A percentile compares a stretch with the other conserved stretches of the same genome.
These are phyloP conservation scores for Colletotrichum abscissum DNA, from an alignment of 2,329 filamentous ascomycete genomes.

Conservation along the genomic window DNA sequence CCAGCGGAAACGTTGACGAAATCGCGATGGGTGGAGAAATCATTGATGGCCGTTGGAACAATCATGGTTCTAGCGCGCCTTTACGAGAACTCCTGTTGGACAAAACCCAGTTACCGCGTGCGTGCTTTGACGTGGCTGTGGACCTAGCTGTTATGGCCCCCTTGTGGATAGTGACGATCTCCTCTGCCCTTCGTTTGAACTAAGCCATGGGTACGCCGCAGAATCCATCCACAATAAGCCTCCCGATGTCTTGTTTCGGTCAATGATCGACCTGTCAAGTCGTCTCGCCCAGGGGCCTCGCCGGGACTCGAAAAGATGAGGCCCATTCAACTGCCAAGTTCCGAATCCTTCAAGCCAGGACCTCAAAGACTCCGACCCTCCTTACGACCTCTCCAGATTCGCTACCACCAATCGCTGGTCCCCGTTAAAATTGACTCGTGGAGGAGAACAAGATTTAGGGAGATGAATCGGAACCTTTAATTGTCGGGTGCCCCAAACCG, in stretches of 20 bases:
- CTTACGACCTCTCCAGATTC: conserved; percentile 8
- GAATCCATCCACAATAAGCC: not conserved
- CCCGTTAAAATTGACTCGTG: conserved; percentile 13
- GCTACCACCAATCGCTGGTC: not conserved
- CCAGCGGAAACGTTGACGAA: not conserved
- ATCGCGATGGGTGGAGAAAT: not conserved
- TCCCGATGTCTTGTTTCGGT: not conserved
- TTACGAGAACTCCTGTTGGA: not conserved
- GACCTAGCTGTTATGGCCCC: not conserved
- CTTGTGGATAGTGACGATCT: conserved; percentile 7
- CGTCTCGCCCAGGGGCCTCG: conserved; percentile 1
- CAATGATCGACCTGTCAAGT: conserved; percentile 25
- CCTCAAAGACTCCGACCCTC: not conserved
- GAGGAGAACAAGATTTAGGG: not conserved
- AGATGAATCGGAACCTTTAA: conserved; percentile 22
- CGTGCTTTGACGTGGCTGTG: conserved; percentile 9
- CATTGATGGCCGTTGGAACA: not conserved
- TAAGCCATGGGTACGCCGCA: conserved; percentile 15
- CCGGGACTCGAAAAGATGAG: conserved; percentile 8
- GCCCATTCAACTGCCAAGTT: not conserved
- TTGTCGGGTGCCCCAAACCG: not conserved
- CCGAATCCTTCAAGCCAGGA: not conserved
- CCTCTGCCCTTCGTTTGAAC: conserved; percentile 9
- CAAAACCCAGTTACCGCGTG: not conserved
- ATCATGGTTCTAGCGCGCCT: not conserved